A percentile compares a stretch with the other conserved stretches of the same genome.
phyloP scores from a whole-genome alignment of 1,139 yeast genomes.

The Yamadazyma taylorii region DNA sequence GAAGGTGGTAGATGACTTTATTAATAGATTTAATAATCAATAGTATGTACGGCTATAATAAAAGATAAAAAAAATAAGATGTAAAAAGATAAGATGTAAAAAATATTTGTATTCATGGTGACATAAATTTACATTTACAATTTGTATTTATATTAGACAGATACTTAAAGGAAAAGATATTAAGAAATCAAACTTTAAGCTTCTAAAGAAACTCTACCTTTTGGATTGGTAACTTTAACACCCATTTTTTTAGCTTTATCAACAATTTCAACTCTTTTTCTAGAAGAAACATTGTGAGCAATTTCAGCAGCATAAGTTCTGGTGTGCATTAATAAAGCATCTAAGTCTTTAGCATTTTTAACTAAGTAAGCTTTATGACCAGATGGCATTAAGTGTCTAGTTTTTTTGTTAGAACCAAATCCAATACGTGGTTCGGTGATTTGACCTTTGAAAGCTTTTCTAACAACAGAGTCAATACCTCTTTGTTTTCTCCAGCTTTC shows the following conservation, averaged over 20 bases:
- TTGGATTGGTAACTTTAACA: constrained; percentile 98
- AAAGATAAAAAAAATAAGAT: too few relatives aligned
- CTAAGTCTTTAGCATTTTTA: constrained; percentile 90
- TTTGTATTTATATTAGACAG: constrained; percentile 12
- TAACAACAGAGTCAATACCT: constrained; percentile 99
- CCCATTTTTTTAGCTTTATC: constrained; percentile 98
- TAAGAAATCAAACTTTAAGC: constrained; percentile 55
- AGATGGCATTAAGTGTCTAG: constrained; percentile 93
- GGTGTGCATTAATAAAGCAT: constrained; percentile 94
- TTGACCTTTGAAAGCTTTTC: constrained; percentile 99
- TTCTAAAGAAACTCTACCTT: constrained; percentile 98
- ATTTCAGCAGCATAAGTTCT: constrained; percentile 99
- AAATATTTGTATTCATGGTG: constrained; percentile 2
- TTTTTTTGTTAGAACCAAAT: constrained; percentile 99
- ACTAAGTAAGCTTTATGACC: constrained; percentile 98
- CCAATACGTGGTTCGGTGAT: constrained; percentile 99
- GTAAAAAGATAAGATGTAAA: constrained; percentile 3
- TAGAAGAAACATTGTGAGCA: constrained; percentile 97
- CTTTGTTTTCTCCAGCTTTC: constrained; percentile 99
- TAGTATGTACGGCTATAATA: too few relatives aligned
- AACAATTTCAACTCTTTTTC: constrained; percentile 95
- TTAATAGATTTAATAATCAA: too few relatives aligned
- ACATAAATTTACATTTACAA: constrained; percentile 11
- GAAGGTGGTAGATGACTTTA: constrained; percentile 19
- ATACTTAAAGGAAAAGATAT: not conserved